Evolutionary conservation across 208 protist genomes (phyloP).

Genomic region (Acanthamoeba quina): DNA sequence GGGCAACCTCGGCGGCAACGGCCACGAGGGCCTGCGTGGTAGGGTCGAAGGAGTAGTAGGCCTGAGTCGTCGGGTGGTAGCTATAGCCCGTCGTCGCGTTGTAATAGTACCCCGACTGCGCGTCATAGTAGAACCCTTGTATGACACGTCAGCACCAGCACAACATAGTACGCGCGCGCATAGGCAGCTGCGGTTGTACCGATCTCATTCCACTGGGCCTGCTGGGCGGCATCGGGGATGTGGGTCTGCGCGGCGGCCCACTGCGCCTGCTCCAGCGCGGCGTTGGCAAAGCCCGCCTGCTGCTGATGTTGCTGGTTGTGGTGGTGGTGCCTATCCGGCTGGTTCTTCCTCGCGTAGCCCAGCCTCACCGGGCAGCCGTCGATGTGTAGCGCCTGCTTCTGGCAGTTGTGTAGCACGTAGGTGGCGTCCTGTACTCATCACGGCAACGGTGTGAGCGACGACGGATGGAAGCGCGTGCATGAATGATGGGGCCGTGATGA

Average conservation of each 20-base stretch:
- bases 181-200: background rate
- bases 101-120: conserved; percentile 59
- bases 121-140: background rate
- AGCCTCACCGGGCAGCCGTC: conserved; percentile 13
- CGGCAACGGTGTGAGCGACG: too few species aligned
- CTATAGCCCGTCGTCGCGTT: conserved; percentile 41
- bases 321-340: background rate
- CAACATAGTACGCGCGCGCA: too few species aligned
- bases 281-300: background rate
- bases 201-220: conserved; percentile 22
- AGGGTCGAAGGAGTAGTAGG: conserved; percentile 63
- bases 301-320: background rate
- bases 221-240: background rate
- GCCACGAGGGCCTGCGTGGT: conserved; percentile 8
- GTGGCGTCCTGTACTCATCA: conserved; percentile 15
- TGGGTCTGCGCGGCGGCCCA: conserved; percentile 19
- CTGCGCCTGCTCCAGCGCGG: conserved; percentile 61
- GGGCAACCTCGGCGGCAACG: background rate
- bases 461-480: too few species aligned
- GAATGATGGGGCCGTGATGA: background rate
- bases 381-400: background rate
- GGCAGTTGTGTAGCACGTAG: conserved; percentile 21
- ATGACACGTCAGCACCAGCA: background rate
- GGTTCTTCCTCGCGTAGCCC: conserved; percentile 37
- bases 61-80: conserved; percentile 37